A percentile compares a stretch with the other conserved stretches of the same genome.
Evolutionary conservation across 164 flowering plant genomes (phyloP).

Genomic region (Magnolia sinica): DNA sequence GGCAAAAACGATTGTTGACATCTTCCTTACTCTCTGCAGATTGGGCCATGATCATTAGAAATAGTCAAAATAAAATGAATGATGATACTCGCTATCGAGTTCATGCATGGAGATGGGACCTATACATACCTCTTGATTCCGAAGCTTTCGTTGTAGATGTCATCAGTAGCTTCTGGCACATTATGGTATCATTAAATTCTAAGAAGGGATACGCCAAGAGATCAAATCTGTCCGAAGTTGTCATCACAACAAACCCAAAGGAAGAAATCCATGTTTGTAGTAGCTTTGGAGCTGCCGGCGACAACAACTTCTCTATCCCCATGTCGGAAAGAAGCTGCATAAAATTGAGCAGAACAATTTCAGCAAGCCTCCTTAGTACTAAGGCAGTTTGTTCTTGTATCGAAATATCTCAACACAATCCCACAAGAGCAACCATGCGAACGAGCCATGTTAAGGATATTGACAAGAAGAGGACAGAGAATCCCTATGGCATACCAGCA

Average conservation of each 20-base stretch:
- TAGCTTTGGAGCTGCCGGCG: slow-evolving; percentile 69
- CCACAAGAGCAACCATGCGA: no score
- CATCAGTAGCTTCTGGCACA: slow-evolving; percentile 72
- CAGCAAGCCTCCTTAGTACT: neutral
- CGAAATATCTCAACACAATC: no score
- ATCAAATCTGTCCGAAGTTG: slow-evolving; percentile 46
- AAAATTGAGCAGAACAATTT: neutral
- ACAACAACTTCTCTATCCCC: slow-evolving; percentile 70
- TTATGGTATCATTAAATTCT: slow-evolving; percentile 59
- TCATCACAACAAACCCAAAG: slow-evolving; percentile 74
- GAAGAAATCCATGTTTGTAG: slow-evolving; percentile 67
- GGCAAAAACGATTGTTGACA: no score
- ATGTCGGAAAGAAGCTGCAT: slow-evolving; percentile 60
- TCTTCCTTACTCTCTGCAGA: no score
- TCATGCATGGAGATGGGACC: no score
- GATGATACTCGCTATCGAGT: no score
- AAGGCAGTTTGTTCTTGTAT: neutral
- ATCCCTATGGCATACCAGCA: no score
- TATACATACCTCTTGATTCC: slow-evolving; percentile 15
- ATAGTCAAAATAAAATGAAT: no score
- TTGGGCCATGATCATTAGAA: no score
- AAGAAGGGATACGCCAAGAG: slow-evolving; percentile 53
- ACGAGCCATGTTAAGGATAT: no score
- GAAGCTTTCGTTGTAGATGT: slow-evolving; percentile 16
- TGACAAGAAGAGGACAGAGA: no score